phyloP scores from a whole-genome alignment of 2,329 filamentous ascomycete genomes.

The Seiridium cupressi region DNA sequence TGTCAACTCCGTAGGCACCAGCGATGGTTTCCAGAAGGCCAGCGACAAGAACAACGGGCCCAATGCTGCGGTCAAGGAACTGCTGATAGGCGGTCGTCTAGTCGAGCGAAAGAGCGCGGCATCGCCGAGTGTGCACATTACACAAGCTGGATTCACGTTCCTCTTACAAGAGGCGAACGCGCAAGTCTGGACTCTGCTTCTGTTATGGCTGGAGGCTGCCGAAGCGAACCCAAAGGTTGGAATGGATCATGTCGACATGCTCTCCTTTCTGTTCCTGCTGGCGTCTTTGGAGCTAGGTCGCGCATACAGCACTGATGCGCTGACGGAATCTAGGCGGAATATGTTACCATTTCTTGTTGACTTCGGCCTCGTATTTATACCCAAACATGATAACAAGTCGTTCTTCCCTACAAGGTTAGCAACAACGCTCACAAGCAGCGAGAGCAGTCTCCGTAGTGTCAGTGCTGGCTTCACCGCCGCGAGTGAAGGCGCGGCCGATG shows the following conservation, averaged over 20 bases:
- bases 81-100: constrained; percentile 77
- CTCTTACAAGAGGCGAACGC: constrained; percentile 92
- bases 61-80: constrained; percentile 77
- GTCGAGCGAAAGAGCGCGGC: constrained; percentile 56
- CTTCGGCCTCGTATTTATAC: constrained; percentile 86
- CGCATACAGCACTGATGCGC: constrained; percentile 82
- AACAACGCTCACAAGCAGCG: constrained; percentile 82
- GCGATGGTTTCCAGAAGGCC: constrained; percentile 24
- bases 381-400: constrained; percentile 54
- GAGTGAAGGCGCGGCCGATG: constrained; percentile 33
- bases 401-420: constrained; percentile 92
- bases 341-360: constrained; percentile 91
- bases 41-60: constrained; percentile 50
- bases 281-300: constrained; percentile 89
- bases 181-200: constrained; percentile 92
- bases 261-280: constrained; percentile 94
- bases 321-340: constrained; percentile 77
- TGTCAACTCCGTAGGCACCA: constrained; percentile 69
- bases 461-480: constrained; percentile 68
- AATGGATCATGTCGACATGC: constrained; percentile 88
- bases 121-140: constrained; percentile 66
- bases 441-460: constrained; percentile 66
- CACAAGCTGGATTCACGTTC: constrained; percentile 91
- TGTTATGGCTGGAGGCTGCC: constrained; percentile 88
- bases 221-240: constrained; percentile 51